Base-by-base conservation (phyloP, 139 green algal genomes). In the Tetratostichococcus sp. region DNA sequence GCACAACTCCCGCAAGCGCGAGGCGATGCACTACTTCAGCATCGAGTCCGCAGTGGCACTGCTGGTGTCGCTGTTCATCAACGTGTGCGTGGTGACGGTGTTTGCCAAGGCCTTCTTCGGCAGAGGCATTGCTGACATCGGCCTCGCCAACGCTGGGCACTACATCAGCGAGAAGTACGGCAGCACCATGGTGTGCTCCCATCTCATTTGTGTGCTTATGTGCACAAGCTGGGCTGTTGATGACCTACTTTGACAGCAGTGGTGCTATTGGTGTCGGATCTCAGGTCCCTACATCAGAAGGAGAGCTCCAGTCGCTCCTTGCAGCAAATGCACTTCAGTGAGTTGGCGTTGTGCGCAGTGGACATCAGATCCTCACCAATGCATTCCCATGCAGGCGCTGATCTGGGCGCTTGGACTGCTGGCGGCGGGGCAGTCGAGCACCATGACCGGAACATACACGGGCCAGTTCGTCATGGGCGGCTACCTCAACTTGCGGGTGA, bases 1-100 rank as follows among this genome's bases (percentile, higher is more conserved):
- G 50, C 50, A 62, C 19, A 17, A n/a, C 11, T 62, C 50, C 0
- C 73, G 73, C 35, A 89, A 86, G 82, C 72, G 73, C 33, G 86
- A 89, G 71, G 92, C 89, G 32, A 73, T 94, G 17, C 70, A 74
- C 5, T 97, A 95, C 82, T 93, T 90, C 66, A 69, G 83, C n/a
- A 85, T 94, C 35, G 93, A 97, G 80, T 86, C 79, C 4, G 87
- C 79, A 0, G 65, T 94, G 17, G 91, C 88, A 1, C 82, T 97
- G 30, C 28, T 86, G 31, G 74, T 95, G 58, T 77, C 74, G 31
- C 65, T 97, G 32, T 73, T 91, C 74, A 97, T 98, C 84, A 98
- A 98, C 82, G 82, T 94, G 35, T 91, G 83, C 50, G 89, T 98
- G 32, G 84, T 95, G 17, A 74, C 79, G 39, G 91, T 97, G 19